Evolutionary conservation across 176 grass and related monocot genomes (phyloP).

Genomic region (Poa pratensis): DNA sequence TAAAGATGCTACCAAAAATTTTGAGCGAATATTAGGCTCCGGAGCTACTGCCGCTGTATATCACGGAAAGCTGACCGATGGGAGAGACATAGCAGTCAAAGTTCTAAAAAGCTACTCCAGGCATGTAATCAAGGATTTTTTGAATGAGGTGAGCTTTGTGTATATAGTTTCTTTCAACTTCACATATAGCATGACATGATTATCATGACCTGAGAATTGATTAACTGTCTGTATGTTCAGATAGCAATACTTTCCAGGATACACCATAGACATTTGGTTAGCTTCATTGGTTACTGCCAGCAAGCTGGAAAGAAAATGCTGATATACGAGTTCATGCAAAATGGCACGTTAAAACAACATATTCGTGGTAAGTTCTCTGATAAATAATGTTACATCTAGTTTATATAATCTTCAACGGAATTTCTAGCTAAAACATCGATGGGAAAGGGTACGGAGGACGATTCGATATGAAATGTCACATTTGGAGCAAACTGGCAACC

Average conservation of each 20-base stretch:
- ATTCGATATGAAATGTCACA: neutral
- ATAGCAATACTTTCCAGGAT: neutral
- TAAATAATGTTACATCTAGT: neutral
- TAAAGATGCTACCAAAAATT: slow-evolving; percentile 73
- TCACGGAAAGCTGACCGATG: slow-evolving; percentile 76
- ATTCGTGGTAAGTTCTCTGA: neutral
- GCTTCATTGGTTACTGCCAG: neutral
- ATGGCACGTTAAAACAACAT: neutral
- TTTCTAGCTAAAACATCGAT: neutral
- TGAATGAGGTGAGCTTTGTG: slow-evolving; percentile 63
- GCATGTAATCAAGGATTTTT: slow-evolving; percentile 73
- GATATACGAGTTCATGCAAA: neutral
- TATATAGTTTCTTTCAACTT: neutral
- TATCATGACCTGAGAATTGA: neutral
- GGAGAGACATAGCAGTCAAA: slow-evolving; percentile 85
- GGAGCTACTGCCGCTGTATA: slow-evolving; percentile 83
- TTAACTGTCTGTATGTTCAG: neutral
- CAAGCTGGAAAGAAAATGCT: neutral
- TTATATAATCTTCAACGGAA: neutral
- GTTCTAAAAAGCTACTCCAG: slow-evolving; percentile 71
- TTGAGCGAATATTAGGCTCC: slow-evolving; percentile 72
- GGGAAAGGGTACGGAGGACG: neutral
- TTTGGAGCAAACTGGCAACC: no score
- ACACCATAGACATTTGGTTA: neutral
- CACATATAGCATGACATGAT: neutral